Evolutionary conservation across 345 rosid genomes (phyloP), one percentile per base, ranked within the genome.

Genomic region (Brassica cretica): DNA sequence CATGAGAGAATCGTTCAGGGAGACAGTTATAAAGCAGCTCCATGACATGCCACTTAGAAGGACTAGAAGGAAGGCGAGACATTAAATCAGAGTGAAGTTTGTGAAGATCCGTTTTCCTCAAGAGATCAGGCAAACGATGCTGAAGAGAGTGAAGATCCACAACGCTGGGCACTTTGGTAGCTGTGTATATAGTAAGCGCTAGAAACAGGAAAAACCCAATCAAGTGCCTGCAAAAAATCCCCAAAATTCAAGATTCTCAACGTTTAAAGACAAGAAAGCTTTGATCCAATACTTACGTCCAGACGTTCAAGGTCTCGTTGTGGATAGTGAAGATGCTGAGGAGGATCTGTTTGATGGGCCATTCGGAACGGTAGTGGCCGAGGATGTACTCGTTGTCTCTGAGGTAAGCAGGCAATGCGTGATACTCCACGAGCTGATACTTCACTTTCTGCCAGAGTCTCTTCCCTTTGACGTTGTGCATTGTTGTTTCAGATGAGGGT

Each of bases 201-300:
- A 94, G 93, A 85, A 94, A 94, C 78, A 94, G 70, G 84, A 94
- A 94, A 84, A 94, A 94, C n/a, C 98, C 98, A 80, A 94, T 91
- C 88, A 94, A 85, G 86, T 94, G 98, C 86, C 98, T 94, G 90
- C 89, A 84, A 46, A 29, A 19, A 3, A 1, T 32, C 35, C 4
- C 12, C 14, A 3, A 49, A 61, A 18, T 12, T 37, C 65, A 68
- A 67, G 2, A 7, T 6, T 8, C 9, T 8, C 9, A 35, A 8
- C 41, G 41, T 35, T 35, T 35, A 35, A 35, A 35, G 41, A 35
- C 41, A 6, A 78, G 64, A 65, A 25, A 44, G 30, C 19, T 66
- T 30, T 24, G 2, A 39, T 14, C 29, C 14, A 4, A 33, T 4
- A 73, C 93, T 89, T 84, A 94, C 98, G 98, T 94, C 98, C 98